Base-by-base conservation (phyloP, 2,329 filamentous ascomycete species). In the Xylaria sp. region DNA sequence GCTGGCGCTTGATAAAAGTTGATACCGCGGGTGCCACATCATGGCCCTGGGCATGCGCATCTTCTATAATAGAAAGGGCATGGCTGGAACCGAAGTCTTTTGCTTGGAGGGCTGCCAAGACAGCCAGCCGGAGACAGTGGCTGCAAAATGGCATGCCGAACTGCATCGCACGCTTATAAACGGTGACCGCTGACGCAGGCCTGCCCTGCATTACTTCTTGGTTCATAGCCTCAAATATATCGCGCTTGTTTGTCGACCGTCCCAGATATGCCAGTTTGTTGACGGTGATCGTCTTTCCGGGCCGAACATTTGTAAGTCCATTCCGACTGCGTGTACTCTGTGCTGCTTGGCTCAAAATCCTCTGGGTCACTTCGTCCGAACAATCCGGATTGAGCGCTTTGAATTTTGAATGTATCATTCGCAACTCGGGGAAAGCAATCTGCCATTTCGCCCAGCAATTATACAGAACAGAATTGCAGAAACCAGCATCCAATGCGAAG, bases 81-180 rank as follows among this genome's bases (percentile, higher is more conserved):
- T 73, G 56, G 56, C 74, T 66, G 57, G 80, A 67, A 52, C 76
- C 73, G 2, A 74, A 66, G 3, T 74, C 75, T 46, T 80, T 75
- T 18, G 74, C 55, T 18, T 76, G 76, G 60, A 87, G 73, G 15
- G 81, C 78, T 1, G 85, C 84, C 10, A 81, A 73, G 9, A 88
- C 82, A 9, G 83, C 85, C 5, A 87, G 77, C n/a, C 83, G 81
- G 15, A 88, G 78, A 63, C 83, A 85, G 28, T 81, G 79, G 2
- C 74, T 73, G 34, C 81, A 82, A 67, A 79, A 79, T 1, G 77
- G 76, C 73, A 85, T 77, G 20, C 81, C 80, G 4, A 72, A 75
- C 10, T 70, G 72, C 1, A 79, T 54, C 0, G 81, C 81, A 31
- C 75, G 75, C 60, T 76, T 79, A 74, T 86, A 87, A 3, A 83